Conservation (phyloP, 1,284 basidiomycete genomes). For the Fomitopsis schrenkii region DNA sequence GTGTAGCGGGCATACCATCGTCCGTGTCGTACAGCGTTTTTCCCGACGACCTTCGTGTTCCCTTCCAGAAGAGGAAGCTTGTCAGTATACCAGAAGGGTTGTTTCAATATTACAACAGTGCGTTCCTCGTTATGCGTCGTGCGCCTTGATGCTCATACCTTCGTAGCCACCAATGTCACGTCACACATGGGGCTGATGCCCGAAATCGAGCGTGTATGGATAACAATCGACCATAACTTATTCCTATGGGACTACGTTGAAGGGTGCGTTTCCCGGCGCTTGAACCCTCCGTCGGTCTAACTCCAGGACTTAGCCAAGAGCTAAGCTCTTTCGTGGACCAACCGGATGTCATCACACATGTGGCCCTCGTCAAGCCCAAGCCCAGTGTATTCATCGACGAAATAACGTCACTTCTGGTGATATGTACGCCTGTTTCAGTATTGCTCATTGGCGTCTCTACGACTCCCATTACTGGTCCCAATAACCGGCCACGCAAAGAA, state of each 20-base stretch:
- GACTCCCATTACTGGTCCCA: slow-evolving; percentile 41
- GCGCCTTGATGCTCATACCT: slow-evolving; percentile 13
- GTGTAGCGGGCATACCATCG: slow-evolving; percentile 55
- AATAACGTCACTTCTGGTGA: slow-evolving; percentile 86
- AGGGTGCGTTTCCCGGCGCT: slow-evolving; percentile 51
- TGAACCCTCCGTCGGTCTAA: background rate
- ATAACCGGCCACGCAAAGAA: slow-evolving; percentile 53
- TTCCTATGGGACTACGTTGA: slow-evolving; percentile 97
- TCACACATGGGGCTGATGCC: slow-evolving; percentile 88
- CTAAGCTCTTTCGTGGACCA: slow-evolving; percentile 89
- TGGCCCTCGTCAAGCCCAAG: slow-evolving; percentile 80
- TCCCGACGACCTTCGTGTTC: slow-evolving; percentile 74
- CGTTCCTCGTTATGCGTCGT: slow-evolving; percentile 20
- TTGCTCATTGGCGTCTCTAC: slow-evolving; percentile 84
- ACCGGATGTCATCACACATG: slow-evolving; percentile 85
- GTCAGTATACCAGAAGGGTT: slow-evolving; percentile 79
- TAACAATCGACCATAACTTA: slow-evolving; percentile 91
- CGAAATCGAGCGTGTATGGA: slow-evolving; percentile 94
- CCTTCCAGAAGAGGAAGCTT: slow-evolving; percentile 76
- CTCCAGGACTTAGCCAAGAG: slow-evolving; percentile 53
- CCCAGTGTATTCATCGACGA: slow-evolving; percentile 88
- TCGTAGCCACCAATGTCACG: slow-evolving; percentile 51
- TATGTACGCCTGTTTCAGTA: slow-evolving; percentile 84
- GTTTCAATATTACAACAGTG: slow-evolving; percentile 80
- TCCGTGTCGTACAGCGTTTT: slow-evolving; percentile 74